phyloP scores from a whole-genome alignment of 1,284 basidiomycete species.

The Puccinia brachypodii region DNA sequence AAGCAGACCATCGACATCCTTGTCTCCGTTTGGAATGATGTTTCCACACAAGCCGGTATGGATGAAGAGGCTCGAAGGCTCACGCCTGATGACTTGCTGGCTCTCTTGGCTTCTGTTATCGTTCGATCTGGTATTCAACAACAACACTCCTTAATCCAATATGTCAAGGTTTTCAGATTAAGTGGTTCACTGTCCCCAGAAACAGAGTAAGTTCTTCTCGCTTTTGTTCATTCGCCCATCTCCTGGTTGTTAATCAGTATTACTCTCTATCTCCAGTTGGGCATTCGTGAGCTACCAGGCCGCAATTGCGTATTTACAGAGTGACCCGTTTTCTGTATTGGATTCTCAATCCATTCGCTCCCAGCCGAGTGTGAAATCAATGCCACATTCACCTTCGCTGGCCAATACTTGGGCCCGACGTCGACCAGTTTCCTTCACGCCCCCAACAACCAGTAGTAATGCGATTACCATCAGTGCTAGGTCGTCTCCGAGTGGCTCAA shows the following conservation, averaged over 20 bases:
- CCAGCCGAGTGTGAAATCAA: slow-evolving; percentile 31
- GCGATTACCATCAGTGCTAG: slow-evolving; percentile 31
- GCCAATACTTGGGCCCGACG: slow-evolving; percentile 38
- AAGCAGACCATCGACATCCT: slow-evolving; percentile 48
- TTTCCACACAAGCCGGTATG: slow-evolving; percentile 42
- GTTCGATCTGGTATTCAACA: slow-evolving; percentile 47
- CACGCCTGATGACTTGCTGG: slow-evolving; percentile 46
- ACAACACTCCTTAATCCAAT: slow-evolving; percentile 48
- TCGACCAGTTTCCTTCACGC: slow-evolving; percentile 48
- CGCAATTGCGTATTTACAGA: slow-evolving; percentile 49
- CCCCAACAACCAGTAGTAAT: slow-evolving; percentile 33
- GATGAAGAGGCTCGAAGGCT: slow-evolving; percentile 43
- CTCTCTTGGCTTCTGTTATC: slow-evolving; percentile 48
- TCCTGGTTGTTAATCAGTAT: not conserved
- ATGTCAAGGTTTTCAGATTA: slow-evolving; percentile 46
- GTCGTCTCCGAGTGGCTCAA: slow-evolving; percentile 29
- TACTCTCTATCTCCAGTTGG: slow-evolving; percentile 35
- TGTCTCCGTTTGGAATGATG: slow-evolving; percentile 42
- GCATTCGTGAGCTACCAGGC: slow-evolving; percentile 49
- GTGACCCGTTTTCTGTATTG: slow-evolving; percentile 46
- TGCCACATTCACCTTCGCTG: slow-evolving; percentile 45
- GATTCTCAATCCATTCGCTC: slow-evolving; percentile 45
- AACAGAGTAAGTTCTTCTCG: slow-evolving; percentile 42
- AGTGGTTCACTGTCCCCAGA: slow-evolving; percentile 45
- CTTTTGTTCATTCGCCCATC: not conserved